Evolutionary conservation across 768 basidiomycete genomes (phyloP), one percentile per base, ranked within the genome.

Genomic region (Saitozyma podzolica): DNA sequence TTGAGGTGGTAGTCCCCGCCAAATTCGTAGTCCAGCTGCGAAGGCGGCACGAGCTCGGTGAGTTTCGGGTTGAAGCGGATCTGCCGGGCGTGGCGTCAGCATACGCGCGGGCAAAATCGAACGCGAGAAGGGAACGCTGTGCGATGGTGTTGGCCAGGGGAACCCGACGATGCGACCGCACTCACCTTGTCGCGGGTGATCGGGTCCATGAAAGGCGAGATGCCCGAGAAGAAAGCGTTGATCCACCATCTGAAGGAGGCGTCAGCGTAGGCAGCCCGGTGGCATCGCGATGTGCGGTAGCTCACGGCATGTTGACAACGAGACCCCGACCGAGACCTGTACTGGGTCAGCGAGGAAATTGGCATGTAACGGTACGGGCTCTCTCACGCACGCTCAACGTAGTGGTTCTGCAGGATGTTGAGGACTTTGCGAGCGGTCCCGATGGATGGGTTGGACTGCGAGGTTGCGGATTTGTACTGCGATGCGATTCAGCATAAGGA

Each of bases 21-120:
- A 75, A 92, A 91, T 66, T 89, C 89, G 0, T 86, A 84, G 73
- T 92, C 91, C 9, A 93, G 84, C 59, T 93, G 91, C 5, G 84
- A 84, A 8, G 79, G 80, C 6, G 90, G 88, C 19, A 92, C 83
- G 50, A 94, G 85, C 63, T 90, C 88, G 45, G 84, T 77, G 6
- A 94, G 82, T 68, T 91, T 84, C 5, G 92, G 91, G 74, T 94
- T 94, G 78, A 94, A 93, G 20, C 88, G 86, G 87, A 93, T 90
- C 89, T 90, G 66, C 13, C 17, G 40, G 10, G 29, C 29, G 29
- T 29, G 29, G 29, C 29, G 58, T 51, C 50, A 55, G 54, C 54
- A 16, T 6, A 11, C 39, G 43, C 40, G 39, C 45, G 45, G 13
- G 11, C 8, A 54, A 40, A 48, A n/a, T 43, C 5, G 29, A 17